A percentile compares a stretch with the other conserved stretches of the same genome.
Evolutionary conservation across 345 rosid genomes (phyloP).

Genomic region (Sonneratia alba): DNA sequence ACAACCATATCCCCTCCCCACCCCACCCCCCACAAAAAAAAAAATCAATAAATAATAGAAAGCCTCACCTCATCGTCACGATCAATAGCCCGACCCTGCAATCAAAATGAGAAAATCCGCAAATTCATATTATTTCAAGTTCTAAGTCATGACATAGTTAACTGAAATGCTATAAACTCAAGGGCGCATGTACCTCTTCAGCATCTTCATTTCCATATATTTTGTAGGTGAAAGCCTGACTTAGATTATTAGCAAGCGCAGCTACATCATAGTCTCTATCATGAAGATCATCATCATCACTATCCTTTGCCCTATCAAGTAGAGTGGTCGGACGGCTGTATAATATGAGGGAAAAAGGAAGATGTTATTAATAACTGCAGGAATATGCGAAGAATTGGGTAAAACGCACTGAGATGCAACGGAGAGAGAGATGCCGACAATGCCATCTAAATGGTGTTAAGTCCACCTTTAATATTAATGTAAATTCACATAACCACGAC

Average conservation of each 20-base stretch:
- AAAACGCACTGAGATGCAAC: background rate
- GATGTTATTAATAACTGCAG: background rate
- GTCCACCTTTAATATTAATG: background rate
- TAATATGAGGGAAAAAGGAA: background rate
- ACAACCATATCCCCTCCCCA: no score
- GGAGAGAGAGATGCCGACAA: background rate
- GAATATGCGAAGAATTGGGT: background rate
- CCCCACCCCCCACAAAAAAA: no score
- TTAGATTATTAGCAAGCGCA: slow-evolving; percentile 82
- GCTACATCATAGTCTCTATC: slow-evolving; percentile 95
- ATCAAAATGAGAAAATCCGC: background rate
- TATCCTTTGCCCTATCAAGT: slow-evolving; percentile 85
- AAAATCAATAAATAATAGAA: background rate
- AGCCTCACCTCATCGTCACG: slow-evolving; percentile 68
- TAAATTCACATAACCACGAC: background rate
- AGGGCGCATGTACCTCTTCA: slow-evolving; percentile 50
- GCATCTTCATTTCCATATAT: slow-evolving; percentile 71
- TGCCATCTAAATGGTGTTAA: background rate
- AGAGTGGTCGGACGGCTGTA: slow-evolving; percentile 84
- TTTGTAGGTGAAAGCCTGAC: slow-evolving; percentile 83
- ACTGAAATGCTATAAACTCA: no score
- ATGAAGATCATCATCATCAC: slow-evolving; percentile 83
- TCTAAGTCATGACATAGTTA: background rate
- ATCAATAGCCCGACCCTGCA: slow-evolving; percentile 68
- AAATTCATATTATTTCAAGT: no score